Evolutionary conservation across 768 basidiomycete species (phyloP).

Genomic region (Pulveroboletus frians): DNA sequence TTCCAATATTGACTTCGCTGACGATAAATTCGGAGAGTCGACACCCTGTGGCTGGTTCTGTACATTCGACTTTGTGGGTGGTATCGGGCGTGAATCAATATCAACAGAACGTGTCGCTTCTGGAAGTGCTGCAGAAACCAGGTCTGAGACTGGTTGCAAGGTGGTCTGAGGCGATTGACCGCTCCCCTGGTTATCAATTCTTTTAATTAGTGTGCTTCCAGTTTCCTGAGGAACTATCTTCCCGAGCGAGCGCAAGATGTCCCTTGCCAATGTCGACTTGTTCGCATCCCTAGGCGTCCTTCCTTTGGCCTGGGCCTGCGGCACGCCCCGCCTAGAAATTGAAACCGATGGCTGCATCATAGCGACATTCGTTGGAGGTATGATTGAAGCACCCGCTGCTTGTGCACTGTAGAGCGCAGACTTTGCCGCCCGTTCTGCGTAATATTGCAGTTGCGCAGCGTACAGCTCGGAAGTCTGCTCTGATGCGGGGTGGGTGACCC

Average conservation of each 20-base stretch:
- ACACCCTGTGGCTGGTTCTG: background rate
- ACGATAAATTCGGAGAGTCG: background rate
- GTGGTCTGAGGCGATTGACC: background rate
- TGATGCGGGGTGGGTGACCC: background rate
- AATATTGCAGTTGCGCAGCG: constrained; percentile 17
- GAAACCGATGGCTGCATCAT: background rate
- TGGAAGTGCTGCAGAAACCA: background rate
- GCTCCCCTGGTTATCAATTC: background rate
- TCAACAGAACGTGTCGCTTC: background rate
- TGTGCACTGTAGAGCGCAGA: constrained; percentile 3
- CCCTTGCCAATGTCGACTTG: constrained; percentile 48
- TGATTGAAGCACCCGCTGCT: background rate
- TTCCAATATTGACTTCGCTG: background rate
- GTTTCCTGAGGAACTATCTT: constrained; percentile 9
- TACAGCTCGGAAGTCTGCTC: constrained; percentile 4
- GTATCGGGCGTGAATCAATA: background rate
- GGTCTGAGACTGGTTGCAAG: background rate
- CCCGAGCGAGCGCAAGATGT: constrained; percentile 52
- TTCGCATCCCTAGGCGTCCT: constrained; percentile 40
- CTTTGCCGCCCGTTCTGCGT: constrained; percentile 17
- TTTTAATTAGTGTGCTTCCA: background rate
- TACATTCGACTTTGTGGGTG: background rate
- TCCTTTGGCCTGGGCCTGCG: background rate
- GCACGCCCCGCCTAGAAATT: constrained; percentile 8
- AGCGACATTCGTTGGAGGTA: background rate